Conservation (phyloP, 2,329 filamentous ascomycete species). For the Penicillium hordei region DNA sequence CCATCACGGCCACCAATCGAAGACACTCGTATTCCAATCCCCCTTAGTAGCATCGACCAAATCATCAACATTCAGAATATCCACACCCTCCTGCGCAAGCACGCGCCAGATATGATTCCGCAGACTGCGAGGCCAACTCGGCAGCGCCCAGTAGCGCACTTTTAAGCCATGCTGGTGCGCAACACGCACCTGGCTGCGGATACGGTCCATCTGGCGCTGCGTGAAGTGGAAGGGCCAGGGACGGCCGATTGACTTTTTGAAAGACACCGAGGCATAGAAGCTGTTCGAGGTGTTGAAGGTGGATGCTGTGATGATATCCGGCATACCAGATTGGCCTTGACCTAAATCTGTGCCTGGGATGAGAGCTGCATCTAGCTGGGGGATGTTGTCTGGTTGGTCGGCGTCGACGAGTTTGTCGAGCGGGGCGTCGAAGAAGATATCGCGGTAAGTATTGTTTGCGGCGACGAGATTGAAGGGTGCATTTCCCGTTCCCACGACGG, state of each 20-base stretch:
- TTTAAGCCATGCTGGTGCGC: slow-evolving; percentile 56
- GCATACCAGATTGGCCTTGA: slow-evolving; percentile 49
- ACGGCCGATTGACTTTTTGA: slow-evolving; percentile 49
- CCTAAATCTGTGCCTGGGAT: slow-evolving; percentile 27
- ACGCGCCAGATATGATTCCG: slow-evolving; percentile 57
- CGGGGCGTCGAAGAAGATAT: slow-evolving; percentile 59
- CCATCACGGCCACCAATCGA: slow-evolving; percentile 35
- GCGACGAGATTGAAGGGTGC: slow-evolving; percentile 51
- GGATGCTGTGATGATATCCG: slow-evolving; percentile 38
- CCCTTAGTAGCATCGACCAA: slow-evolving; percentile 48
- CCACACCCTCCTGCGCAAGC: slow-evolving; percentile 55
- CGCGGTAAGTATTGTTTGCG: slow-evolving; percentile 50
- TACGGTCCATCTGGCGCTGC: slow-evolving; percentile 44
- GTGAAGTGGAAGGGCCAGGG: slow-evolving; percentile 53
- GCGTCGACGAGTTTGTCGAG: slow-evolving; percentile 41
- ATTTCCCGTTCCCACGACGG: slow-evolving; percentile 56
- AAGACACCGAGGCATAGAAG: slow-evolving; percentile 59
- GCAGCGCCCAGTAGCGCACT: slow-evolving; percentile 58
- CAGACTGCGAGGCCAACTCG: slow-evolving; percentile 55
- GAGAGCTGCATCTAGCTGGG: background rate
- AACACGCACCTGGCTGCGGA: slow-evolving; percentile 54
- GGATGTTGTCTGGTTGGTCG: background rate
- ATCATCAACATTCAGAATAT: slow-evolving; percentile 61
- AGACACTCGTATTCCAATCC: slow-evolving; percentile 47
- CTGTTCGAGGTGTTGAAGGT: slow-evolving; percentile 53